Conservation (phyloP, 2,329 filamentous ascomycete genomes). For the Tympanopsis confertula region DNA sequence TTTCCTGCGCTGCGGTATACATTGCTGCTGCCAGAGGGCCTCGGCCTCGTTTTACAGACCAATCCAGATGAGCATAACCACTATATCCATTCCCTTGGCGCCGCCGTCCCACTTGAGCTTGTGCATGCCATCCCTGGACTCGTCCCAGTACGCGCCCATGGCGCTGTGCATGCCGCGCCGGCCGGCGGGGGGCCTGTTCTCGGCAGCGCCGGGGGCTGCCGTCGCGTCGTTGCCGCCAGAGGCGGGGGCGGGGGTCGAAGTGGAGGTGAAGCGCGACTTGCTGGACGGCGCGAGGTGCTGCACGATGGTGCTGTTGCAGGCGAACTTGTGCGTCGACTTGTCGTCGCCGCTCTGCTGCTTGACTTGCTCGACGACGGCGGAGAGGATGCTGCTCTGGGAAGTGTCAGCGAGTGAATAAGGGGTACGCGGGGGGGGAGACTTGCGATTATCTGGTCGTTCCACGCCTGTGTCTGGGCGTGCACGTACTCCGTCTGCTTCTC, state of each 20-base stretch:
- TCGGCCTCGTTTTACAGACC: no score
- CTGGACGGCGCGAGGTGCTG: slow-evolving; percentile 69
- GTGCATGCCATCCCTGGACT: slow-evolving; percentile 84
- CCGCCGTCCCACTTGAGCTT: slow-evolving; percentile 72
- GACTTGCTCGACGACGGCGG: slow-evolving; percentile 66
- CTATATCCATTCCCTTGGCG: slow-evolving; percentile 56
- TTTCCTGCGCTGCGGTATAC: no score
- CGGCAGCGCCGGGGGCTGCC: slow-evolving; percentile 40
- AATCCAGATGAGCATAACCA: slow-evolving; percentile 70
- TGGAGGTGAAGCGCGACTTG: slow-evolving; percentile 40
- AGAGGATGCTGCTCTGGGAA: slow-evolving; percentile 61
- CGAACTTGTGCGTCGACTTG: slow-evolving; percentile 73
- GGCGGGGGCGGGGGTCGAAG: slow-evolving; percentile 36
- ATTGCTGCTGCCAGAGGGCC: no score
- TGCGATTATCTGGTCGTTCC: slow-evolving; percentile 93
- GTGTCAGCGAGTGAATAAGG: slow-evolving; percentile 1
- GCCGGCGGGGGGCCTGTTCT: slow-evolving; percentile 51
- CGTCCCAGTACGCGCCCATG: slow-evolving; percentile 79
- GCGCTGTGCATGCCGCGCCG: slow-evolving; percentile 84
- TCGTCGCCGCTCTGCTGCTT: slow-evolving; percentile 37
- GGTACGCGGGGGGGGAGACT: slow-evolving; percentile 22
- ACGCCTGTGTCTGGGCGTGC: slow-evolving; percentile 70
- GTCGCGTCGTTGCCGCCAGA: slow-evolving; percentile 37
- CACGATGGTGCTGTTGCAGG: slow-evolving; percentile 95
- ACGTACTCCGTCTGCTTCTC: slow-evolving; percentile 66